Conservation (phyloP, 2,329 filamentous ascomycete genomes). For the Talaromyces verruculosus region DNA sequence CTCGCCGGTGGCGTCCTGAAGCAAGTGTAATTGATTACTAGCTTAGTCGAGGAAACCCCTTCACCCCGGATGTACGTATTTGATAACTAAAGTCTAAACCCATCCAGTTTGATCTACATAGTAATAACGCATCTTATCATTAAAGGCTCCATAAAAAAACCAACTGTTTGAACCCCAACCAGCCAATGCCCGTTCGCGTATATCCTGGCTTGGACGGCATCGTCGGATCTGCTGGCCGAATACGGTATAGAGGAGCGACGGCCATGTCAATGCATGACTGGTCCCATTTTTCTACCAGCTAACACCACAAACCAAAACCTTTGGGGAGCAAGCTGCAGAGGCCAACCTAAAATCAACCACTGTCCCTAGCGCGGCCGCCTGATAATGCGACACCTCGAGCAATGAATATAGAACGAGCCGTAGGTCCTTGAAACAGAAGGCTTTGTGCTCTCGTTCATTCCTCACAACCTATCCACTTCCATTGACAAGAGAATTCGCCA, state of each 20-base stretch:
- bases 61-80: background rate
- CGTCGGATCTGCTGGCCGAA: conserved; percentile 10
- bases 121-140: no score
- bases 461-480: background rate
- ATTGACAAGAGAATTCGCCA: background rate
- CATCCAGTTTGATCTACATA: background rate
- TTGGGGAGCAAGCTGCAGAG: background rate
- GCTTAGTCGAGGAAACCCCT: background rate
- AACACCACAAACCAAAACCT: background rate
- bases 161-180: background rate
- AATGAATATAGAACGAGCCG: conserved; percentile 15
- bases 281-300: background rate
- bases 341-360: background rate
- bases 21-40: no score
- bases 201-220: background rate
- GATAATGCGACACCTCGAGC: background rate
- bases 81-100: background rate
- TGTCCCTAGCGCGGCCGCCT: background rate
- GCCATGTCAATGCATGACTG: background rate
- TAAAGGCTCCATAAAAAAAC: background rate
- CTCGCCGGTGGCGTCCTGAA: background rate
- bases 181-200: background rate
- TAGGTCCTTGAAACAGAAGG: background rate
- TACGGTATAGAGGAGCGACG: conserved; percentile 5
- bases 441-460: background rate